Base-by-base conservation (phyloP, 164 flowering plant genomes). In the Vitis amurensis region DNA sequence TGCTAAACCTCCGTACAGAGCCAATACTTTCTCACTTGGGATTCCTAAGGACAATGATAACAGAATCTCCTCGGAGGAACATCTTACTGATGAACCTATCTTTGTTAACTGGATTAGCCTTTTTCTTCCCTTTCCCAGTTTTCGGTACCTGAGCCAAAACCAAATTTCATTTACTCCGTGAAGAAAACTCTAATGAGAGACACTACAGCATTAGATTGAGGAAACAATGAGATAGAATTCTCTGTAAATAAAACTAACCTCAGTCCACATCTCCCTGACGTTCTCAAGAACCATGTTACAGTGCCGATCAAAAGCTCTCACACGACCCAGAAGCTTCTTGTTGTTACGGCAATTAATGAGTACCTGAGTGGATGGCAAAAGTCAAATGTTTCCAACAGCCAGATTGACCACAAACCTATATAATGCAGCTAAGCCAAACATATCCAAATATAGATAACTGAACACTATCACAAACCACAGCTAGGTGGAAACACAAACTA, bases 241-340 rank as follows among this genome's bases (percentile, higher is more conserved):
- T 37, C 44, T 3, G 44, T 37, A 37, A 37, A 37, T 37, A 6
- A 37, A 37, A 37, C 44, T 17, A 11, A 89, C 97, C 97, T 89
- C 96, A 51, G 96, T 91, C 98, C 98, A 93, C 94, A 93, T 93
- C 82, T 93, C 98, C 64, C 91, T 80, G 50, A 93, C 98, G 79
- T 93, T 91, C 74, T 91, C 94, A 8, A 93, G 89, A 73, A 93
- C 97, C 96, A 93, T 93, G 79, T 93, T 93, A 82, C 96, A 91
- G 81, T 93, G 98, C 9, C 98, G 81, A 71, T 93, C 96, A 82
- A 93, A 93, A 29, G 96, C 96, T 71, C 93, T 85, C 56, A 93
- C 96, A 49, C 92, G 93, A 4, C 98, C 98, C 30, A 93, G 87
- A 66, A 93, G 90, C 74, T 93, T 93, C 74, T 67, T 87, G 84